Evolutionary conservation across 371 early-diverging fungal genomes (phyloP).

Genomic region (Gilbertella persicaria): DNA sequence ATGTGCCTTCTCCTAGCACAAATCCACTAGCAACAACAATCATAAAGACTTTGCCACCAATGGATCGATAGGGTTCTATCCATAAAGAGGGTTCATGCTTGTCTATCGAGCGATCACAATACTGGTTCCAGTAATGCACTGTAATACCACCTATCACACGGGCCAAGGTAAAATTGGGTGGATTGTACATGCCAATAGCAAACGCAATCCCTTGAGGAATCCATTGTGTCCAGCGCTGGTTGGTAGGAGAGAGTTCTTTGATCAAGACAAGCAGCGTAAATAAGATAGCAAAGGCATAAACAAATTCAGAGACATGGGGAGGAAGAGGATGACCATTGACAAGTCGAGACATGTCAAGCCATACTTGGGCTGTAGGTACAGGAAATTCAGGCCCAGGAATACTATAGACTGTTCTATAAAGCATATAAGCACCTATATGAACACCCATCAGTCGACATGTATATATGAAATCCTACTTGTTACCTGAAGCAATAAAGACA

Average conservation of each 20-base stretch:
- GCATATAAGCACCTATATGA: constrained; percentile 56
- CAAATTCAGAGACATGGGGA: constrained; percentile 58
- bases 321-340: constrained; percentile 78
- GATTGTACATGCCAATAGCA: constrained; percentile 85
- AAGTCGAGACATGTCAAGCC: constrained; percentile 78
- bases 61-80: constrained; percentile 26
- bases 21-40: constrained; percentile 79
- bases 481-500: constrained; percentile 37
- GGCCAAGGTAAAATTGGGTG: constrained; percentile 78
- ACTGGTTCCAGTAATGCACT: constrained; percentile 49
- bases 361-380: constrained; percentile 76
- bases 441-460: not conserved
- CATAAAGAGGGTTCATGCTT: constrained; percentile 1
- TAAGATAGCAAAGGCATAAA: constrained; percentile 53
- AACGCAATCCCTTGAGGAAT: constrained; percentile 81
- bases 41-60: constrained; percentile 60
- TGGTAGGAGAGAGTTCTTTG: constrained; percentile 29
- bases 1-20: constrained; percentile 83
- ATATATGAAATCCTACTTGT: constrained; percentile 22
- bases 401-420: constrained; percentile 71
- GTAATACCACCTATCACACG: constrained; percentile 71
- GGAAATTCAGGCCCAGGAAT: constrained; percentile 74
- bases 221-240: constrained; percentile 38
- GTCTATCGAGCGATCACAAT: constrained; percentile 30
- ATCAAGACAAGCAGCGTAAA: constrained; percentile 60